Evolutionary conservation across 2,329 filamentous ascomycete species (phyloP), one percentile per base, ranked within the genome.

Genomic region (Cyphellophora europaea): DNA sequence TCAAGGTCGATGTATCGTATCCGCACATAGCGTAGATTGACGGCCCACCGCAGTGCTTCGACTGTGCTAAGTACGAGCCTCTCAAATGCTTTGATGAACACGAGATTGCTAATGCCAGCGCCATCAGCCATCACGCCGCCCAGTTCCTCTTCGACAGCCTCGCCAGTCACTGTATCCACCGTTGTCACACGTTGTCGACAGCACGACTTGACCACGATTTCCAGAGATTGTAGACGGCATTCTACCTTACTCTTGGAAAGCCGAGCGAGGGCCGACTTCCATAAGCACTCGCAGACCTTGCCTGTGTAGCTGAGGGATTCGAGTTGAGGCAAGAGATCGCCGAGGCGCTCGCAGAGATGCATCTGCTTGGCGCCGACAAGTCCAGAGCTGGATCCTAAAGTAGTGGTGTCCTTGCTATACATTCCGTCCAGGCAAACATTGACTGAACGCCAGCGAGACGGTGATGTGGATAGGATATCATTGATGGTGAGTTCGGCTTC

Each of bases 1-100:
- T 86, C 81, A 5, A 86, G 65, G 55, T 86, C 81, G 35, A 86
- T 77, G 49, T 82, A 86, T 36, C 81, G 75, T 49, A 86, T 83
- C 38, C 80, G 69, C 43, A 87, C 55, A 53, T 76, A 74, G 29
- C 75, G 62, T 19, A 87, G 57, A n/a, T 65, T 60, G 34, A 69
- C 67, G 31, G 83, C 67, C 6, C 29, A 32, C 18, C 63, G 66
- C 30, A 86, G 57, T 3, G 77, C 69, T 31, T 69, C 67, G 19
- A 83, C 72, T 1, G 72, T 77, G 2, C 74, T 67, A 3, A 82
- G 45, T 3, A 86, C 77, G 8, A 86, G 62, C 38, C 69, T 67
- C 56, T 85, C 81, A 47, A 86, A 86, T 0, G 77, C 72, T 15
- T 69, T 63, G 46, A 86, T 84, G 44, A 86, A 87, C 18, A 73